Evolutionary conservation across 192 early-diverging fungal genomes (phyloP).

Genomic region (Martensiomyces pterosporus): DNA sequence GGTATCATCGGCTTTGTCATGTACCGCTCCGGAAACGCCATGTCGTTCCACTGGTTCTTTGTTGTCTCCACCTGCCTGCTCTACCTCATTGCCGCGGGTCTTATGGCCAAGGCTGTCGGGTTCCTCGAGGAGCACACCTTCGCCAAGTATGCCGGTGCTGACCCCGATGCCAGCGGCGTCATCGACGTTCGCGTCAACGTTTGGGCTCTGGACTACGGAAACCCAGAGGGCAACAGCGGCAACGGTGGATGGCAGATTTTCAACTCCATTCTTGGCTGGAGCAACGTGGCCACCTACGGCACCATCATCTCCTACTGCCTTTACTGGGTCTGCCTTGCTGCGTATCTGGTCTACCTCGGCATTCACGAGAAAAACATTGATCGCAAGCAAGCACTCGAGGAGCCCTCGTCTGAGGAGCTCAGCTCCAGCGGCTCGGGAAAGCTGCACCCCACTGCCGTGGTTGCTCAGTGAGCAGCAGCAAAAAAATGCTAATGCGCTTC

Average conservation of each 20-base stretch:
- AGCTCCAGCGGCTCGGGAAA: too few relatives aligned
- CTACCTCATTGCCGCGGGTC: slow-evolving; percentile 79
- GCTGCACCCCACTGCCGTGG: too few relatives aligned
- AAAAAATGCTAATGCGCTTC: too few relatives aligned
- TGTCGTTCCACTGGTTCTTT: slow-evolving; percentile 79
- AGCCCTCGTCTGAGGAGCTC: too few relatives aligned
- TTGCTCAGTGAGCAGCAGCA: too few relatives aligned
- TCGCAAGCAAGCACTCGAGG: not conserved
- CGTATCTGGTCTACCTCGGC: slow-evolving; percentile 40
- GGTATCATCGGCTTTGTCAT: slow-evolving; percentile 71
- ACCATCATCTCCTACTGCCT: slow-evolving; percentile 71
- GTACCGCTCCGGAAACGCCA: slow-evolving; percentile 61
- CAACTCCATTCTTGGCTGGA: slow-evolving; percentile 77
- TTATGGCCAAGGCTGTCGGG: slow-evolving; percentile 67
- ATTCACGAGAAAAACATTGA: slow-evolving; percentile 22
- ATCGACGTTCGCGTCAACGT: slow-evolving; percentile 57
- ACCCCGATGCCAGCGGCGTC: slow-evolving; percentile 54
- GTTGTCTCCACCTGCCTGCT: slow-evolving; percentile 64
- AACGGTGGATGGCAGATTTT: slow-evolving; percentile 65
- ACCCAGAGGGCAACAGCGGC: slow-evolving; percentile 53
- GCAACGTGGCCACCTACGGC: slow-evolving; percentile 66
- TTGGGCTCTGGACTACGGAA: slow-evolving; percentile 63
- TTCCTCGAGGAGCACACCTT: slow-evolving; percentile 66
- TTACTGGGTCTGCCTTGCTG: slow-evolving; percentile 67
- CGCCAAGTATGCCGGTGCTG: slow-evolving; percentile 62